Conservation (phyloP, 2,329 filamentous ascomycete genomes). For the Zarea fungicola region DNA sequence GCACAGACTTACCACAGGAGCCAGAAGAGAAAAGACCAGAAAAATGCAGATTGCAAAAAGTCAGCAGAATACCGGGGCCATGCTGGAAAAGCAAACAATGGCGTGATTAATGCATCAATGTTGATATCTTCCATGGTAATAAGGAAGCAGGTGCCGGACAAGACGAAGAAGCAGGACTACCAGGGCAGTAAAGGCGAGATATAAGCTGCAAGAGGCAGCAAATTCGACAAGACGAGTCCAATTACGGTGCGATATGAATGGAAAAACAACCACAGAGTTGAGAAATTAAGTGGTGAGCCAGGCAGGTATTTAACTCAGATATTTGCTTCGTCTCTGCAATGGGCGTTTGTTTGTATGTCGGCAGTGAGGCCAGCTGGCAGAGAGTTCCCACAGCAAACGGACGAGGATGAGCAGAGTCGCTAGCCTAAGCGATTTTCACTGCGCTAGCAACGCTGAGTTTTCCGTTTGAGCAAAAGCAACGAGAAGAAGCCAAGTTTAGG, state of each 20-base stretch:
- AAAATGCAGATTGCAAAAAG: conserved; percentile 39
- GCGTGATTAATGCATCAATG: background rate
- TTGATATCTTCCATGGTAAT: conserved; percentile 4
- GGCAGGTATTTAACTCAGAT: too few relatives aligned
- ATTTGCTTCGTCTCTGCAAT: too few relatives aligned
- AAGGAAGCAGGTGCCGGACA: background rate
- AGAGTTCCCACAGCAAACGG: too few relatives aligned
- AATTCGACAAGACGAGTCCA: background rate
- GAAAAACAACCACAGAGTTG: background rate
- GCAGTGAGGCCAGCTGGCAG: too few relatives aligned
- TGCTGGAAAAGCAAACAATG: background rate
- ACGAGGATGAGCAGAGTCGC: too few relatives aligned
- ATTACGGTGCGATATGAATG: background rate
- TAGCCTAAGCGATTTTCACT: too few relatives aligned
- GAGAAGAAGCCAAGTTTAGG: too few relatives aligned
- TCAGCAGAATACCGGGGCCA: conserved; percentile 24
- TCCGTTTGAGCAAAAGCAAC: too few relatives aligned
- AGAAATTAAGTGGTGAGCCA: too few relatives aligned
- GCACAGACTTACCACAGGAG: conserved; percentile 42
- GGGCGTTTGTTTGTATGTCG: too few relatives aligned
- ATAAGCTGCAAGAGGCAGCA: background rate
- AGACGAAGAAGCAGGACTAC: background rate
- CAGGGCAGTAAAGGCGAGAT: background rate
- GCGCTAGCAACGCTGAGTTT: too few relatives aligned
- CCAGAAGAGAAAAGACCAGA: conserved; percentile 36